Base-by-base conservation (phyloP, 202 grass and related monocot species). In the Schoenoplectus triqueter region DNA sequence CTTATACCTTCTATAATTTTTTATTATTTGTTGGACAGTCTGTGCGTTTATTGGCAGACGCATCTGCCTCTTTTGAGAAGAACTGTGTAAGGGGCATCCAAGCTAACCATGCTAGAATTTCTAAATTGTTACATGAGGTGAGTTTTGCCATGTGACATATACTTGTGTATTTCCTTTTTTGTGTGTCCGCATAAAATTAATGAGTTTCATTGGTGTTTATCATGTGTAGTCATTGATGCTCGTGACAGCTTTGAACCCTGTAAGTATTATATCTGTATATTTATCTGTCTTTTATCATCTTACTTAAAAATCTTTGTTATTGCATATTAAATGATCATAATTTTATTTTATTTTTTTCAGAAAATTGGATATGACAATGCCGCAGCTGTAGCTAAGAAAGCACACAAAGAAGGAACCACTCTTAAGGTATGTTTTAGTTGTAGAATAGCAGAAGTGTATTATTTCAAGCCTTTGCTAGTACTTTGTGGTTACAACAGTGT, bases 341-440 rank as follows among this genome's bases (percentile, higher is more conserved):
- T 31, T 31, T 31, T 31, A 92, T 50, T 60, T 66, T 84, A 78
- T 76, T 18, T 62, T 62, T 86, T 86, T 45, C 82, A 98, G 96
- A 98, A 98, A 98, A 98, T 95, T 81, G 96, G 96, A 80, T 98
- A 98, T 83, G 96, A 95, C 73, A 95, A 92, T 60, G 96, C 96
- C 77, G 96, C 93, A 71, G 93, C 96, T 81, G 91, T 95, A 85
- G 96, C 96, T 51, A 98, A 98, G 91, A 98, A 98, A 89, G 96
- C 96, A 50, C 96, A 98, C 84, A 98, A 95, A 91, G 96, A 98
- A 93, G 96, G 96, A 85, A 95, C 91, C 67, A 98, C 96, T 42
- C 78, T 98, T 69, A 98, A 98, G 92, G 96, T 98, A 73, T 86
- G 72, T 70, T 75, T 89, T 70, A 54, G 54, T 78, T 78, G 51